phyloP scores from a whole-genome alignment of 805 yeast species.

The Ogataea zsoltii region DNA sequence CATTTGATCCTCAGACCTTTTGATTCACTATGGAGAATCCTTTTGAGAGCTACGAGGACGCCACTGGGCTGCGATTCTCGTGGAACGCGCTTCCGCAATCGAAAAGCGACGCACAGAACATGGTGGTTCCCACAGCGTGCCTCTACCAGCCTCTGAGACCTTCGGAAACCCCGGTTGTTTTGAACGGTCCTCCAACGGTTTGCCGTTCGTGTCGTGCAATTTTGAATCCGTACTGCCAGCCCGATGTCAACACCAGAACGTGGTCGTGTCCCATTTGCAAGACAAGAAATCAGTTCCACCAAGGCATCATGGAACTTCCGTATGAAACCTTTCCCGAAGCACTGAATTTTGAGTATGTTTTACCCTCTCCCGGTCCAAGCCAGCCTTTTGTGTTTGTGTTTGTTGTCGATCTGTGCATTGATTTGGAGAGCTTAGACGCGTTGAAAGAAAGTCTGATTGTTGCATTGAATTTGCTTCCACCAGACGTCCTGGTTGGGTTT shows the following conservation, averaged over 20 bases:
- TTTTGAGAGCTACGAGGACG: slow-evolving; percentile 63
- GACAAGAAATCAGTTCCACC: slow-evolving; percentile 43
- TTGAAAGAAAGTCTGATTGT: slow-evolving; percentile 50
- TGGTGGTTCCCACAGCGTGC: slow-evolving; percentile 56
- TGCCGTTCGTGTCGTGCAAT: slow-evolving; percentile 59
- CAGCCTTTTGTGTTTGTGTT: slow-evolving; percentile 49
- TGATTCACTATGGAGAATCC: slow-evolving; percentile 7
- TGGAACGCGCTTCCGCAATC: slow-evolving; percentile 67
- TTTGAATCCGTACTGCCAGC: slow-evolving; percentile 50
- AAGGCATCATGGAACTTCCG: slow-evolving; percentile 28
- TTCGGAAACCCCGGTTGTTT: slow-evolving; percentile 38
- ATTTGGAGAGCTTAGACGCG: slow-evolving; percentile 50
- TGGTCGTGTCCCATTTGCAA: slow-evolving; percentile 65
- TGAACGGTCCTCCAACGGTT: slow-evolving; percentile 43
- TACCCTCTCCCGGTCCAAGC: slow-evolving; percentile 32
- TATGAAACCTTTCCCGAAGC: slow-evolving; percentile 41
- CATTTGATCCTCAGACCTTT: not conserved
- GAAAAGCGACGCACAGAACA: slow-evolving; percentile 51
- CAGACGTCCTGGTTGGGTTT: slow-evolving; percentile 55
- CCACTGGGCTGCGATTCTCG: slow-evolving; percentile 70
- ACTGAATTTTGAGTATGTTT: slow-evolving; percentile 53
- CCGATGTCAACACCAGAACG: slow-evolving; percentile 31
- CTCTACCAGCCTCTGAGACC: slow-evolving; percentile 60
- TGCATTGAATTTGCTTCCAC: slow-evolving; percentile 48
- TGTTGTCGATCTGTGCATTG: slow-evolving; percentile 59